Evolutionary conservation across 2,329 filamentous ascomycete genomes (phyloP), one percentile per base, ranked within the genome.

Genomic region (Diaporthe citrichinensis): DNA sequence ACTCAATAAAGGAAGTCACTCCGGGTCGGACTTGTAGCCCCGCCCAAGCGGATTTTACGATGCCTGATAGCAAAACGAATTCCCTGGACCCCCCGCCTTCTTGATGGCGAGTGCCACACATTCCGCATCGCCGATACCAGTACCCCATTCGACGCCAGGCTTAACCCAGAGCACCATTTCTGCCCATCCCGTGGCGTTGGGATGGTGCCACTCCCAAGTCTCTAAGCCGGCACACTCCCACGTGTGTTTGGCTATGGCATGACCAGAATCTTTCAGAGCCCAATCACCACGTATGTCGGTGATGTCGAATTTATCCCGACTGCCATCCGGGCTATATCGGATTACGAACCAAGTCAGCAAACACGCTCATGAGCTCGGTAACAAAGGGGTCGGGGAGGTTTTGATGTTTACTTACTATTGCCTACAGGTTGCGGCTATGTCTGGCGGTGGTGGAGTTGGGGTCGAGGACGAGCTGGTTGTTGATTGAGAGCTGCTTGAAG

Each of bases 261-360:
- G 4, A 1, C 62, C 62, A 4, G 7, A 15, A 51, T 67, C 62
- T 1, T 9, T 2, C 4, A 67, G 25, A 23, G 62, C 44, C 62
- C 62, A 67, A 41, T 67, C 62, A 2, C 62, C 62, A 3, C 62
- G 28, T 34, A 67, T 51, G 12, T 67, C 44, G 44, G 62, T 51
- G 31, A 67, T 51, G 4, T 36, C 20, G 44, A 51, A 67, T 4
- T 9, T 6, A 17, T 51, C 9, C 0, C 5, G 12, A 2, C 15
- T 20, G 23, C 7, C 12, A 15, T 15, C 62, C 1, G 28, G 20
- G 12, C 62, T 67, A n/a, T 34, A 36, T 36, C 49, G 36, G 17
- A 51, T 34, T 4, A 51, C n/a, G 44, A 49, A 7, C 39, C 7
- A 6, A 8, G 61, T 67, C 41, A 67, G 44, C 20, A 2, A 34